Percentiles rank a stretch among this genome's conserved stretches.
Conservation (phyloP, 441 rosid species). For the Lepidium campestre region DNA sequence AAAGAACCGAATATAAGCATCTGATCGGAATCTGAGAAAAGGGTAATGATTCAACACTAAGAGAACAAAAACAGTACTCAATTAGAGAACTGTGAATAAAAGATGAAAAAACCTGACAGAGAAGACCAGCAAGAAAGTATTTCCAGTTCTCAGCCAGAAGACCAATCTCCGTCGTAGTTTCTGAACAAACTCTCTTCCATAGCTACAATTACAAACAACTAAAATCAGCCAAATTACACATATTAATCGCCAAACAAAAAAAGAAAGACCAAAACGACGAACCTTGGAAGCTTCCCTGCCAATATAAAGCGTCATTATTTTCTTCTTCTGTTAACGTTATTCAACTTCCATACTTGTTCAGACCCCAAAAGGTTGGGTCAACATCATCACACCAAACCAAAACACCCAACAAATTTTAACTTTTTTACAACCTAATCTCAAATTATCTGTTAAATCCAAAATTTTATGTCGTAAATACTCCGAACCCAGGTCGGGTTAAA, state of each 20-base stretch:
- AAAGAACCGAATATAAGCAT: background rate
- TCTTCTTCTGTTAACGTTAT: background rate
- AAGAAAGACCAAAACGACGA: background rate
- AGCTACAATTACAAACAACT: constrained; percentile 38
- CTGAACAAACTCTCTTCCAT: constrained; percentile 91
- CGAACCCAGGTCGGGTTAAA: background rate
- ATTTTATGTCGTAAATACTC: background rate
- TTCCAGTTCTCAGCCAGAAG: constrained; percentile 89
- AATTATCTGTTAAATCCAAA: background rate
- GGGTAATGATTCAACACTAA: background rate
- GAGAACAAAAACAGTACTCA: background rate
- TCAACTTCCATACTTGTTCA: constrained; percentile 56
- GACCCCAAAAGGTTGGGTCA: constrained; percentile 39
- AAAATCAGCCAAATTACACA: constrained; percentile 21
- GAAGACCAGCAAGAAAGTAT: constrained; percentile 78
- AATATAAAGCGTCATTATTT: constrained; percentile 80
- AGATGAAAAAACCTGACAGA: constrained; percentile 70
- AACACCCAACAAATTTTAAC: background rate
- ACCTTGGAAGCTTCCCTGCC: constrained; percentile 99
- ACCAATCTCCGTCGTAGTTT: constrained; percentile 68
- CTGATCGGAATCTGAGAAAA: background rate
- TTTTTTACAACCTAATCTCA: background rate
- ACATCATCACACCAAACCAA: constrained; percentile 35
- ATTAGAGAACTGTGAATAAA: background rate
- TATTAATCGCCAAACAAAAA: background rate